These are phyloP conservation scores for Blastobotrys elegans DNA, from an alignment of 1,139 yeast species.

Conservation along the genomic window DNA sequence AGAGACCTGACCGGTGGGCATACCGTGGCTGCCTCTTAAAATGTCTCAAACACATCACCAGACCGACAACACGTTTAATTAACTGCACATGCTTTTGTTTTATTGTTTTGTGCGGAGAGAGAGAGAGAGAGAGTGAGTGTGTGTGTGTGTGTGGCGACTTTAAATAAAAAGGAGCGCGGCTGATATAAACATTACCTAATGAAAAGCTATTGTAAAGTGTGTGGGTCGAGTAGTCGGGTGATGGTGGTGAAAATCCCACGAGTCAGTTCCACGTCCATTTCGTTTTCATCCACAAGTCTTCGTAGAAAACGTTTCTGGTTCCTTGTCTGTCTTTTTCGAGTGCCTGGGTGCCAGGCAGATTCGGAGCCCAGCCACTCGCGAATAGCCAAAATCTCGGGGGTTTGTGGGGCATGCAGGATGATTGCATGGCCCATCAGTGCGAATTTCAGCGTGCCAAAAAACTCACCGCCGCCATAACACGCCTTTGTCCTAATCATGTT, in stretches of 20 bases:
- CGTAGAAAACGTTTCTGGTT: background rate
- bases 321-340: background rate
- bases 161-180: no score
- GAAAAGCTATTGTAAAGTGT: background rate
- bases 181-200: no score
- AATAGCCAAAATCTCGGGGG: background rate
- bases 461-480: background rate
- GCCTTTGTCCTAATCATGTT: background rate
- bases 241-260: background rate
- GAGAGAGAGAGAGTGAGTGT: no score
- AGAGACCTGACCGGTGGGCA: no score
- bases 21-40: no score
- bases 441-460: background rate
- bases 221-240: background rate
- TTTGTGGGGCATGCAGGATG: slow-evolving; percentile 3
- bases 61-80: no score
- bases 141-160: no score
- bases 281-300: background rate
- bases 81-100: no score
- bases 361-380: background rate
- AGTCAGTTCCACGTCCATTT: background rate
- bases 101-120: no score
- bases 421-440: slow-evolving; percentile 5
- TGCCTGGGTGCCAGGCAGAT: slow-evolving; percentile 2
- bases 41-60: no score